Evolutionary conservation across 805 yeast genomes (phyloP).

Genomic region (Cyberlindnera nakhonratchasimensis): DNA sequence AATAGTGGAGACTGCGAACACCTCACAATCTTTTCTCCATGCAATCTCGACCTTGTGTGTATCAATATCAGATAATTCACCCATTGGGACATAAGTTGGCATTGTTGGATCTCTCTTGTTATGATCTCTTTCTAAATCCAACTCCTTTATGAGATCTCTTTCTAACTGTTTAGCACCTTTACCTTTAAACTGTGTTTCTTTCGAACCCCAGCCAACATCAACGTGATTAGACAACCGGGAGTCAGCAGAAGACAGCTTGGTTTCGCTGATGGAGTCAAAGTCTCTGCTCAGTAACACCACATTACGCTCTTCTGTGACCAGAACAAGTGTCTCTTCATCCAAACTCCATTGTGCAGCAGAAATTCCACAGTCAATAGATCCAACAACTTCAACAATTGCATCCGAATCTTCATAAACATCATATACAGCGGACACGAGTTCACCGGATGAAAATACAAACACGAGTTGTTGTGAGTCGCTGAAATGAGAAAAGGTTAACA

Average conservation of each 20-base stretch:
- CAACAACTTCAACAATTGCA: slow-evolving; percentile 66
- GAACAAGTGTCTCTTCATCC: slow-evolving; percentile 80
- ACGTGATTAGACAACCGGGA: slow-evolving; percentile 74
- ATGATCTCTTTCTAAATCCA: slow-evolving; percentile 65
- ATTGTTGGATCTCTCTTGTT: slow-evolving; percentile 87
- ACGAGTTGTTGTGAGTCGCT: slow-evolving; percentile 64
- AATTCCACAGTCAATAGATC: slow-evolving; percentile 76
- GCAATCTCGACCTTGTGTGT: slow-evolving; percentile 48
- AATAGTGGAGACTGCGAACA: slow-evolving; percentile 61
- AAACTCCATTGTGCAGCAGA: slow-evolving; percentile 80
- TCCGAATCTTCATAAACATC: slow-evolving; percentile 40
- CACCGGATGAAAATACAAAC: slow-evolving; percentile 72
- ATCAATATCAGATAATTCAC: slow-evolving; percentile 59
- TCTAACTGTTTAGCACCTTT: slow-evolving; percentile 81
- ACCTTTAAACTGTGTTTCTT: slow-evolving; percentile 95
- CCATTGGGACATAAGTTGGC: slow-evolving; percentile 66
- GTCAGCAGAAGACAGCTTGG: slow-evolving; percentile 55
- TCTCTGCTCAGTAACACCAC: slow-evolving; percentile 66
- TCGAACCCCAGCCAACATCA: slow-evolving; percentile 97
- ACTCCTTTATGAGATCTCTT: slow-evolving; percentile 47
- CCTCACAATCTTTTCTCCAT: slow-evolving; percentile 97
- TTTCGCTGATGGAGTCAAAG: slow-evolving; percentile 78
- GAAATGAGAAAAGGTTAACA: slow-evolving; percentile 63
- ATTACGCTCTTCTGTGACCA: slow-evolving; percentile 61
- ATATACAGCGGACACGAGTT: slow-evolving; percentile 62